A percentile compares a stretch with the other conserved stretches of the same genome.
phyloP scores from a whole-genome alignment of 2,329 filamentous ascomycete genomes.

The Tricladium varicosporioides region DNA sequence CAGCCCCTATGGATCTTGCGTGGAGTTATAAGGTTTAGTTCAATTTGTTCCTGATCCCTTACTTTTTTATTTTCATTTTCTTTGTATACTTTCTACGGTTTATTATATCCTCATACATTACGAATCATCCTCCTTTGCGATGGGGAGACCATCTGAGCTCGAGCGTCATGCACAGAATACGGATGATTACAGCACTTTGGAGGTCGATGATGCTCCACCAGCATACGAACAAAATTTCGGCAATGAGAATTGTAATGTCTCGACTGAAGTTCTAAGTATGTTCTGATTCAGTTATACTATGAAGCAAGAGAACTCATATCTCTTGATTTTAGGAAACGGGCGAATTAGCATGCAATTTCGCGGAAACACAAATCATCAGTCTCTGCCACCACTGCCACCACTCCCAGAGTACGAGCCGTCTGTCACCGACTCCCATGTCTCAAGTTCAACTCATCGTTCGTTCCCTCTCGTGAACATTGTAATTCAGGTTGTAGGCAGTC shows the following conservation, averaged over 20 bases:
- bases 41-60: too few species aligned
- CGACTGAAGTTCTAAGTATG: background rate
- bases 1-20: too few species aligned
- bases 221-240: conserved; percentile 2
- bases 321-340: conserved; percentile 3
- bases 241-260: conserved; percentile 1
- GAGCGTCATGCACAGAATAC: too few species aligned
- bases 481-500: conserved; percentile 69
- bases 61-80: too few species aligned
- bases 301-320: background rate
- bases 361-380: background rate
- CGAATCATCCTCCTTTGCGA: too few species aligned
- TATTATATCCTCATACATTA: too few species aligned
- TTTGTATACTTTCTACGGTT: too few species aligned
- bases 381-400: conserved; percentile 4
- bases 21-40: too few species aligned
- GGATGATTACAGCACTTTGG: too few species aligned
- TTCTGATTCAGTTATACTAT: background rate
- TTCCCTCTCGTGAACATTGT: conserved; percentile 55
- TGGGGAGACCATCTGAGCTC: too few species aligned
- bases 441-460: conserved; percentile 1
- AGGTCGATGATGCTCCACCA: background rate
- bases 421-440: background rate
- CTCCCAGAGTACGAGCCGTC: conserved; percentile 3
- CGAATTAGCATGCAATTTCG: conserved; percentile 11